phyloP scores from a whole-genome alignment of 768 basidiomycete genomes.

The Termitomyces sp. region DNA sequence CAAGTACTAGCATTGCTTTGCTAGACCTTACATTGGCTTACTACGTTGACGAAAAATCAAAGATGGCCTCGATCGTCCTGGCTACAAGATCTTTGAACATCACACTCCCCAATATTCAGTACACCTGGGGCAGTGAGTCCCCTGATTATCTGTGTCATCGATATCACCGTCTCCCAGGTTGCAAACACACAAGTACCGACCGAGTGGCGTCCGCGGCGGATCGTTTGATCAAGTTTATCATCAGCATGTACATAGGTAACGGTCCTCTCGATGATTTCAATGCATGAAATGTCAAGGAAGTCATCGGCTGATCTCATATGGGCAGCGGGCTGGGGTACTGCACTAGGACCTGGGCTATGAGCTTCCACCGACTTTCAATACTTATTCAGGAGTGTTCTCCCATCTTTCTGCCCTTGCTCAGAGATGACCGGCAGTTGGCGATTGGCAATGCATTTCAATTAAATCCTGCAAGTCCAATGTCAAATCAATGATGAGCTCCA shows the following conservation, averaged over 20 bases:
- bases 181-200: too few relatives aligned
- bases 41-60: background rate
- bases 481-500: background rate
- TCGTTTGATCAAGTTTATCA: background rate
- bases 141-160: background rate
- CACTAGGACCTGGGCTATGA: too few relatives aligned
- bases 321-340: too few relatives aligned
- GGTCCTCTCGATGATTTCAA: too few relatives aligned
- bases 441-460: background rate
- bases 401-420: background rate
- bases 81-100: too few relatives aligned
- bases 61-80: background rate
- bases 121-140: background rate
- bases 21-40: background rate
- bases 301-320: too few relatives aligned
- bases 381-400: background rate
- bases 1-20: background rate
- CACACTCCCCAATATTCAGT: too few relatives aligned
- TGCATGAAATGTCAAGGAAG: too few relatives aligned
- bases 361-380: too few relatives aligned
- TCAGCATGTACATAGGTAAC: too few relatives aligned
- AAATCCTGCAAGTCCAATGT: background rate
- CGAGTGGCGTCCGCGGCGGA: background rate
- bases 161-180: background rate
- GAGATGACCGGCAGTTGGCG: background rate